Evolutionary conservation across 2,329 filamentous ascomycete genomes (phyloP), one percentile per base, ranked within the genome.

Genomic region (Fusarium piperis): DNA sequence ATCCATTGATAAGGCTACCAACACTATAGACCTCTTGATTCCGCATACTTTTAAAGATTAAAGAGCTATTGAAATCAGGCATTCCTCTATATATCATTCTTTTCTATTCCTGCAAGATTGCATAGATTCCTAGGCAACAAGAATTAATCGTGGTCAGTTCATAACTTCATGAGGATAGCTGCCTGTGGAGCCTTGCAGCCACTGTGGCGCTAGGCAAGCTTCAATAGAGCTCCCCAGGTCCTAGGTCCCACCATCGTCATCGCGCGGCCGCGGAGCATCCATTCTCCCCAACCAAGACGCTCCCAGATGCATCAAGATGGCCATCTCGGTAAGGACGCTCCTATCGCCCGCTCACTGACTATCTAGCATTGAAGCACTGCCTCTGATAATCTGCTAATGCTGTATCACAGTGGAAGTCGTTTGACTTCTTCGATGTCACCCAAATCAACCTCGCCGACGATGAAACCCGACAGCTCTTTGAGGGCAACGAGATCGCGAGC

Each of bases 381-480:
- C 2, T 6, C 13, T 15, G 10, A 6, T 20, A 2, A 26, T 1
- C 20, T 39, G 9, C 75, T 77, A 44, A 77, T 35, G 39, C 28
- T 1, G 20, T 23, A 12, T 32, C 11, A 20, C 74, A 97, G 95
- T 98, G 96, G 95, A 98, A 98, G 93, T 92, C 93, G 76, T 99
- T 99, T 86, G 95, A 97, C 88, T 99, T 99, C 91, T 98, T 99
- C 89, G 94, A 98, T 84, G 94, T 97, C 81, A 91, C 91, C 80
- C 92, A 93, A 80, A 91, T 98, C 81, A 90, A 92, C 79, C 88
- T 95, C 77, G 89, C 89, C 75, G 92, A 97, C 81, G 92, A 92
- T 78, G 94, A 97, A 79, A 92, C 90, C 79, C 90, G 91, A 75
- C 88, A 90, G 78, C 88, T 94, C 79, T 92, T 97, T 84, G 92